A percentile compares a stretch with the other conserved stretches of the same genome.
phyloP scores from a whole-genome alignment of 164 flowering plant species.

The Macadamia tetraphylla region DNA sequence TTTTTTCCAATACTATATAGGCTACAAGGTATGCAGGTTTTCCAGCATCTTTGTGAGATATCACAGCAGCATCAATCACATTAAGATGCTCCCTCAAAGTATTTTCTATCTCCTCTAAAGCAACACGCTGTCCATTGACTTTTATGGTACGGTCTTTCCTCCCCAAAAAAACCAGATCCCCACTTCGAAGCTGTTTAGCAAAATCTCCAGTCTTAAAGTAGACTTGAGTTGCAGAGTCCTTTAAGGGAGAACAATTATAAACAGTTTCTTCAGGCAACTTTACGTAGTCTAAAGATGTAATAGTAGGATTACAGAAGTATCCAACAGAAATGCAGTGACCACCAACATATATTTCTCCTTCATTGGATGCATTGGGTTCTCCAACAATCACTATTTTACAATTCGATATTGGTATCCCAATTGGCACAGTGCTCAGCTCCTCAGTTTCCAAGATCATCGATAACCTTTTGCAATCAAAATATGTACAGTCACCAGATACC shows the following conservation, averaged over 20 bases:
- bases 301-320: constrained; percentile 32
- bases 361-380: constrained; percentile 32
- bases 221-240: constrained; percentile 14
- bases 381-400: constrained; percentile 62
- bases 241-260: constrained; percentile 13
- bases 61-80: constrained; percentile 72
- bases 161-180: constrained; percentile 76
- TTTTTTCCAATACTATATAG: constrained; percentile 39
- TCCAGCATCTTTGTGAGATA: constrained; percentile 32
- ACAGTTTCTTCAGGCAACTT: constrained; percentile 25
- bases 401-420: constrained; percentile 73
- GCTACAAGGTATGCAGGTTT: constrained; percentile 45
- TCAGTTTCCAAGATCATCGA: constrained; percentile 54
- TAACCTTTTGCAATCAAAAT: constrained; percentile 82
- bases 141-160: constrained; percentile 79
- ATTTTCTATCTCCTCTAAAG: constrained; percentile 77
- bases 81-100: constrained; percentile 48
- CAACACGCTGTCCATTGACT: constrained; percentile 75
- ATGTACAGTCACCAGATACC: constrained; percentile 95
- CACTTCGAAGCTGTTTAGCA: constrained; percentile 53
- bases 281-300: constrained; percentile 28
- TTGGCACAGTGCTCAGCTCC: constrained; percentile 65
- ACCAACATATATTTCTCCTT: constrained; percentile 76
- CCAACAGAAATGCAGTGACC: constrained; percentile 68
- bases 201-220: constrained; percentile 81